Evolutionary conservation across 2,329 filamentous ascomycete species (phyloP).

Genomic region (Allantophomopsis cytisporea): DNA sequence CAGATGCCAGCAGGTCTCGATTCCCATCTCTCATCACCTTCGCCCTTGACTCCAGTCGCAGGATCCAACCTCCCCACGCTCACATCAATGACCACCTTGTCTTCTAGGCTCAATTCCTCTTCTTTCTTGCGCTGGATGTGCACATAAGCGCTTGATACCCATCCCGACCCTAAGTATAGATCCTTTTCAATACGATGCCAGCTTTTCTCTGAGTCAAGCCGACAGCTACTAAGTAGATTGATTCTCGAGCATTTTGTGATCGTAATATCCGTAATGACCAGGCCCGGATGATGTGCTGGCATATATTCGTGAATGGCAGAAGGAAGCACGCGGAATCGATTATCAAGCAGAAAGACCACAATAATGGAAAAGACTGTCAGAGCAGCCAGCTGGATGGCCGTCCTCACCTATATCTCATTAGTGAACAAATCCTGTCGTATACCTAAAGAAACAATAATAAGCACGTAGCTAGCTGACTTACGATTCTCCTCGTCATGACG

Average conservation of each 20-base stretch:
- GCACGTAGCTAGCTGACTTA: conserved; percentile 4
- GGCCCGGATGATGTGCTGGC: conserved; percentile 53
- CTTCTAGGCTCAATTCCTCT: conserved; percentile 49
- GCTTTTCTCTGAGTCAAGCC: conserved; percentile 32
- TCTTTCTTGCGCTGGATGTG: conserved; percentile 58
- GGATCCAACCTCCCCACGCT: conserved; percentile 50
- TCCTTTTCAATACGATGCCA: conserved; percentile 64
- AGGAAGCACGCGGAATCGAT: conserved; percentile 54
- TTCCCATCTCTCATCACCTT: conserved; percentile 48
- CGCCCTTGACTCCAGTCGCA: conserved; percentile 32
- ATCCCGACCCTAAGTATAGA: conserved; percentile 49
- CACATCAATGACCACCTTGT: conserved; percentile 49
- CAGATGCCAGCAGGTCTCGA: conserved; percentile 53
- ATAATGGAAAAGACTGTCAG: conserved; percentile 33
- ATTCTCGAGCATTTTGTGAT: conserved; percentile 49
- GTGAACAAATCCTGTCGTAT: neutral
- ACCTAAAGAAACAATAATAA: neutral
- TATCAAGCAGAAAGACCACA: conserved; percentile 52
- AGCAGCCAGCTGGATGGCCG: conserved; percentile 16
- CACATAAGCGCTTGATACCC: conserved; percentile 52
- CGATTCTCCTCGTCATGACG: conserved; percentile 20
- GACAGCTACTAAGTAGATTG: conserved; percentile 45
- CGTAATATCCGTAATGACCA: conserved; percentile 58
- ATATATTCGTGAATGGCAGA: conserved; percentile 54
- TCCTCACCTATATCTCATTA: conserved; percentile 26